Evolutionary conservation across 208 protist genomes (phyloP).

Genomic region (Wallacemonas collosoma): DNA sequence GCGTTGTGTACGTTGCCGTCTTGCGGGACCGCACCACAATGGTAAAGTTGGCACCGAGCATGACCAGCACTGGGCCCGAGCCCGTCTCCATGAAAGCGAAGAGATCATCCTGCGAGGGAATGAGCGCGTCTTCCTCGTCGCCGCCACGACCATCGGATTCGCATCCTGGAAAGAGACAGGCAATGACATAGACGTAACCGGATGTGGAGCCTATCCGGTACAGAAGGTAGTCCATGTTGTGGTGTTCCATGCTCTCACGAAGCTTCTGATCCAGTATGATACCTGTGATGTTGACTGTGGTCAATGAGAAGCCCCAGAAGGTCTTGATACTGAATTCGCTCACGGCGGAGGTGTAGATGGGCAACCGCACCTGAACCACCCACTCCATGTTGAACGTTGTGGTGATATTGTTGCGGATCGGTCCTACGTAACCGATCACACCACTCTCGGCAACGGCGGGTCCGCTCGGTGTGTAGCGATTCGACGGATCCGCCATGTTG

Average conservation of each 20-base stretch:
- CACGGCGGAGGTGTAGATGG: constrained; percentile 33
- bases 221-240: constrained; percentile 36
- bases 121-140: not conserved
- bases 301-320: constrained; percentile 55
- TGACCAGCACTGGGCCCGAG: constrained; percentile 6
- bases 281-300: constrained; percentile 28
- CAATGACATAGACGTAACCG: not conserved
- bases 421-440: constrained; percentile 14
- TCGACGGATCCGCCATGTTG: constrained; percentile 8
- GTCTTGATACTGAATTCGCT: constrained; percentile 12
- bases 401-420: constrained; percentile 14
- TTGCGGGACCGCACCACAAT: constrained; percentile 14
- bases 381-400: constrained; percentile 21
- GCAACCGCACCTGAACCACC: constrained; percentile 29
- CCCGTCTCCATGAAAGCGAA: constrained; percentile 23
- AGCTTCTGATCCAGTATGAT: constrained; percentile 26
- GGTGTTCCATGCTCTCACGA: constrained; percentile 11
- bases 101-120: constrained; percentile 8
- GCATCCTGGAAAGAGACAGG: constrained; percentile 4
- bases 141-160: constrained; percentile 1
- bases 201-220: constrained; percentile 1
- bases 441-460: not conserved
- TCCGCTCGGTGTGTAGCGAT: constrained; percentile 4
- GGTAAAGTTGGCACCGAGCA: not conserved
- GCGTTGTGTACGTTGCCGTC: not conserved